Conservation (phyloP, 805 yeast genomes). For the Wickerhamomyces rabaulensis region DNA sequence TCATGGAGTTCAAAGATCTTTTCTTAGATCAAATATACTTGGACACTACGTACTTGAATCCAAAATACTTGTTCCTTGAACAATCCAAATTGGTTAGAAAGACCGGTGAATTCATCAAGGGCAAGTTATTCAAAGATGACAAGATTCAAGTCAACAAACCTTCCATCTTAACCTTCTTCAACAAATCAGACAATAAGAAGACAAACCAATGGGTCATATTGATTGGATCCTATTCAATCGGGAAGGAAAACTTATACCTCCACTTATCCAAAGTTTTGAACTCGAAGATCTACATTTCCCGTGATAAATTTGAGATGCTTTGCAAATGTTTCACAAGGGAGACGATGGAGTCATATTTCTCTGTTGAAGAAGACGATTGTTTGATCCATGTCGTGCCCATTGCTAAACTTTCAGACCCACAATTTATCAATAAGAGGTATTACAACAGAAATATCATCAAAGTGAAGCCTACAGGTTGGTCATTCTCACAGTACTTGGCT, state of each 20-base stretch:
- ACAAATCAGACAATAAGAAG: slow-evolving; percentile 12
- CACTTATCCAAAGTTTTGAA: slow-evolving; percentile 47
- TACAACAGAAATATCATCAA: slow-evolving; percentile 45
- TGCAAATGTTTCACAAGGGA: slow-evolving; percentile 1
- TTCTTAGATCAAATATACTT: slow-evolving; percentile 62
- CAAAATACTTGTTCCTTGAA: slow-evolving; percentile 69
- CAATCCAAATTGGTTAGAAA: slow-evolving; percentile 63
- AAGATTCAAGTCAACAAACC: slow-evolving; percentile 20
- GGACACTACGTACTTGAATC: slow-evolving; percentile 87
- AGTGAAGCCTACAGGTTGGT: slow-evolving; percentile 90
- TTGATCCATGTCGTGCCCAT: slow-evolving; percentile 74
- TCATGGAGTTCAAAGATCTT: slow-evolving; percentile 16
- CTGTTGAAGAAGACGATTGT: slow-evolving; percentile 7
- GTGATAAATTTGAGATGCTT: slow-evolving; percentile 26
- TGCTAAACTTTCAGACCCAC: slow-evolving; percentile 40
- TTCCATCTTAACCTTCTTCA: slow-evolving; percentile 32
- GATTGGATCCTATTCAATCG: slow-evolving; percentile 88
- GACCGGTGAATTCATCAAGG: slow-evolving; percentile 47
- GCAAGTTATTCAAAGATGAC: slow-evolving; percentile 13
- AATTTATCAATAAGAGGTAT: slow-evolving; percentile 22
- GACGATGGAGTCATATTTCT: neutral
- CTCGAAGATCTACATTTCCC: slow-evolving; percentile 46
- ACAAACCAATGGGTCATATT: slow-evolving; percentile 37
- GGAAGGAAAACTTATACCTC: slow-evolving; percentile 83
- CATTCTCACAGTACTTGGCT: slow-evolving; percentile 35